Percentiles rank a stretch among this genome's conserved stretches.
phyloP scores from a whole-genome alignment of 2,329 filamentous ascomycete genomes.

The Rhinocladiella mackenziei region DNA sequence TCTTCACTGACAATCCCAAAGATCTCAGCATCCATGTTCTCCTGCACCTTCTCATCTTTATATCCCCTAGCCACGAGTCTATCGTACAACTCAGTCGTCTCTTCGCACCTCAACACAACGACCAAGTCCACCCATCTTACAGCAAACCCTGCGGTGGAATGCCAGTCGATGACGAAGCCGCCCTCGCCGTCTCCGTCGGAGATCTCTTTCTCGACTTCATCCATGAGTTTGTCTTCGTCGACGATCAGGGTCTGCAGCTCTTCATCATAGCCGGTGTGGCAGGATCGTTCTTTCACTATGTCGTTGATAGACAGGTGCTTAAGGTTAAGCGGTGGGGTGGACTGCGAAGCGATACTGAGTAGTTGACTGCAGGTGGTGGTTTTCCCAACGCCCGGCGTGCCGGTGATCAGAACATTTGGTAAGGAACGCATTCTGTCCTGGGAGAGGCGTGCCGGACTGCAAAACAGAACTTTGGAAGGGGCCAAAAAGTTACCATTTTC shows the following conservation, averaged over 20 bases:
- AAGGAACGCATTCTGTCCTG: constrained; percentile 26
- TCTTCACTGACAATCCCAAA: constrained; percentile 93
- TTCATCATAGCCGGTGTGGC: constrained; percentile 83
- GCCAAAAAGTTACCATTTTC: no score
- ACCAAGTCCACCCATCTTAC: constrained; percentile 92
- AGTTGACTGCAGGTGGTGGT: constrained; percentile 85
- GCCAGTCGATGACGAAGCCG: constrained; percentile 93
- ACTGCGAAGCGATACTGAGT: constrained; percentile 21
- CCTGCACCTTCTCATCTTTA: constrained; percentile 80
- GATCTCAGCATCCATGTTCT: constrained; percentile 95
- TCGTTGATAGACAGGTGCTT: constrained; percentile 86
- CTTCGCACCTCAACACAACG: constrained; percentile 74
- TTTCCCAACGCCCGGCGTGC: constrained; percentile 93
- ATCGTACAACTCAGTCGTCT: constrained; percentile 79
- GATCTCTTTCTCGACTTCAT: constrained; percentile 79
- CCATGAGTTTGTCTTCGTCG: constrained; percentile 93
- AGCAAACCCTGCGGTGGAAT: constrained; percentile 93
- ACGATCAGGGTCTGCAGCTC: constrained; percentile 86
- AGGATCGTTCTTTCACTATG: constrained; percentile 80
- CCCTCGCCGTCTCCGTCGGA: constrained; percentile 52
- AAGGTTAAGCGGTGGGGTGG: constrained; percentile 63
- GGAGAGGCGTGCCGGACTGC: no score
- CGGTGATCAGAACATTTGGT: constrained; percentile 92
- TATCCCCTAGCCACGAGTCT: constrained; percentile 72
- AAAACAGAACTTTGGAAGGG: no score